phyloP scores from a whole-genome alignment of 1,284 basidiomycete species.

The Taiwanofungus camphoratus region DNA sequence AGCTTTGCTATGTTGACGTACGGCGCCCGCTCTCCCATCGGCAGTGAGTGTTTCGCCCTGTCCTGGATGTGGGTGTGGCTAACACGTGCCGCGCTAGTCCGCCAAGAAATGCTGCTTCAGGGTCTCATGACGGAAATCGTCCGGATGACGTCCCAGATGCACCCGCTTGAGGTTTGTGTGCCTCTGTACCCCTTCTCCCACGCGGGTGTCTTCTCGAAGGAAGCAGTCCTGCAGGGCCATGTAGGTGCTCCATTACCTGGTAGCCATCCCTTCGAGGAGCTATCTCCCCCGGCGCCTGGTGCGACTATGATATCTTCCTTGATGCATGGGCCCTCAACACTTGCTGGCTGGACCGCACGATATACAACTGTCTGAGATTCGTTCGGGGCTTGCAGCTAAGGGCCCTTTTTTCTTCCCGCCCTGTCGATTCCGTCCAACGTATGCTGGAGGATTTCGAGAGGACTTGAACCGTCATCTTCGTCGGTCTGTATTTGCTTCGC shows the following conservation, averaged over 20 bases:
- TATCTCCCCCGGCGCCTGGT: slow-evolving; percentile 3
- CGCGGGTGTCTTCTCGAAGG: slow-evolving; percentile 48
- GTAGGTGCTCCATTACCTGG: slow-evolving; percentile 29
- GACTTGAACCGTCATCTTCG: too few relatives aligned
- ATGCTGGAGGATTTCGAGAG: slow-evolving; percentile 7
- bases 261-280: slow-evolving; percentile 24
- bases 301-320: too few relatives aligned
- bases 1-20: slow-evolving; percentile 79
- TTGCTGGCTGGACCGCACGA: too few relatives aligned
- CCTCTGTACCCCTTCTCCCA: slow-evolving; percentile 77
- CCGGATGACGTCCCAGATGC: slow-evolving; percentile 71
- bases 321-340: too few relatives aligned
- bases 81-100: slow-evolving; percentile 37
- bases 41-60: slow-evolving; percentile 49
- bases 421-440: slow-evolving; percentile 6
- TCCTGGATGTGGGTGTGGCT: background rate
- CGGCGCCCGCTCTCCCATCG: slow-evolving; percentile 73
- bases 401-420: too few relatives aligned
- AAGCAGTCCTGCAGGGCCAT: slow-evolving; percentile 19
- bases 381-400: too few relatives aligned
- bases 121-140: slow-evolving; percentile 80
- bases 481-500: too few relatives aligned
- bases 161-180: slow-evolving; percentile 69
- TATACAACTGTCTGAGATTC: too few relatives aligned
- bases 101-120: slow-evolving; percentile 76